Percentiles rank a stretch among this genome's conserved stretches.
These are phyloP conservation scores for Schizosaccharomyces cryophilus DNA, from an alignment of 805 yeast genomes.

Conservation along the genomic window DNA sequence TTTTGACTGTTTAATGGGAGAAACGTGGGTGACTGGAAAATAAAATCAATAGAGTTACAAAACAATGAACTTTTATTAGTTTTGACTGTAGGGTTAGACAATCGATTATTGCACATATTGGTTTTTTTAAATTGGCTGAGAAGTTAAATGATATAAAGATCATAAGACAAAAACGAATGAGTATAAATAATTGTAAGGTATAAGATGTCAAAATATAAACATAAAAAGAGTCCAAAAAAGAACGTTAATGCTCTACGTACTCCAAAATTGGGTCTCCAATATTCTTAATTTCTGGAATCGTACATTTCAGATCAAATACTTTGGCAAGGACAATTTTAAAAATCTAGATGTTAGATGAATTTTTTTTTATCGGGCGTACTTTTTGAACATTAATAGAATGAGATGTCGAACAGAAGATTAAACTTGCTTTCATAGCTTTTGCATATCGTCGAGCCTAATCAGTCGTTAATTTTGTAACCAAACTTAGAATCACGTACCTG, in stretches of 20 bases:
- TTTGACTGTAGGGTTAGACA: too few species aligned
- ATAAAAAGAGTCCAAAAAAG: neutral
- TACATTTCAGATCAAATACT: constrained; percentile 64
- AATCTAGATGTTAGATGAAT: constrained; percentile 17
- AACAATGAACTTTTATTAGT: too few species aligned
- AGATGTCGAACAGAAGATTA: constrained; percentile 74
- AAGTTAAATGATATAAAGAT: too few species aligned
- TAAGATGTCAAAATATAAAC: neutral
- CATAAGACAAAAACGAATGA: too few species aligned
- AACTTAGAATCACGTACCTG: constrained; percentile 15
- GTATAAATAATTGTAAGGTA: too few species aligned
- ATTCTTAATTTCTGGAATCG: constrained; percentile 58
- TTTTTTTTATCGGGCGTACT: constrained; percentile 3
- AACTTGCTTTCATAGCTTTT: constrained; percentile 59
- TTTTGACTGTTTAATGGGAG: neutral
- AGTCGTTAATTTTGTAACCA: neutral
- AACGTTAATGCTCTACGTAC: constrained; percentile 18
- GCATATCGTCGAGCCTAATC: constrained; percentile 50
- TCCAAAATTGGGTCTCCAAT: constrained; percentile 81
- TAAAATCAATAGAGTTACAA: too few species aligned
- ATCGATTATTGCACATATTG: too few species aligned
- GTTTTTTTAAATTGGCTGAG: too few species aligned
- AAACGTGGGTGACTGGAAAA: too few species aligned
- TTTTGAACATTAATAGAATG: constrained; percentile 84
- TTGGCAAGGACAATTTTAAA: constrained; percentile 76